Base-by-base conservation (phyloP, 2,329 filamentous ascomycete species). In the Diplodia sapinea region DNA sequence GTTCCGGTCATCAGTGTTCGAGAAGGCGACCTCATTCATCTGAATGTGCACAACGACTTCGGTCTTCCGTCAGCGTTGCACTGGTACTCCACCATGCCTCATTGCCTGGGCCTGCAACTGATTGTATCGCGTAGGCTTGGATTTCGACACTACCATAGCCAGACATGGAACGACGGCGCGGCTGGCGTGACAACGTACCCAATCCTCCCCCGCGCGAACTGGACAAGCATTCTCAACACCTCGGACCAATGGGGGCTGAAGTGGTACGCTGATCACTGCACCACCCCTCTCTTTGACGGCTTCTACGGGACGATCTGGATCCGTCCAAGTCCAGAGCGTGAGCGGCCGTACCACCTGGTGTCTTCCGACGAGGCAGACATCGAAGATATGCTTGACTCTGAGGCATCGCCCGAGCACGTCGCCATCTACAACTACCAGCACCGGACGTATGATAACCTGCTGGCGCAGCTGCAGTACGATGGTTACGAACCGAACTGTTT, bases 241-340 rank as follows among this genome's bases (percentile, higher is more conserved):
- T 43, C 36, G 2, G 55, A 17, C 17, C 55, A 57, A 3, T 57
- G 55, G 55, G 55, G 55, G 13, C 8, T 57, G 36, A 43, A 43
- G 4, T 57, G 55, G 55, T 57, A 57, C 17, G 36, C 33, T 5
- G 55, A 57, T 7, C 55, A 57, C 55, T 57, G 55, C 55, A 57
- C 55, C 9, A 57, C 55, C 17, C 55, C 55, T 1, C 55, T 57
- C 55, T 57, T 57, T 11, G 55, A 57, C 7, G 55, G 55, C 3
- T 57, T 57, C 11, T 57, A 57, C 20, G 55, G 55, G 12, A 43
- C 55, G 12, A 57, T 57, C 20, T 57, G 55, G 55, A 57, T 57
- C 20, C 55, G 55, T 1, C 55, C 55, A 4, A 57, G 55, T n/a
- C 55, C 55, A 13, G 55, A 43, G 36, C 33, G 55, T 13, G 55